Conservation (phyloP, 2,329 filamentous ascomycete species). For the Phaeosphaeriaceae sp. region DNA sequence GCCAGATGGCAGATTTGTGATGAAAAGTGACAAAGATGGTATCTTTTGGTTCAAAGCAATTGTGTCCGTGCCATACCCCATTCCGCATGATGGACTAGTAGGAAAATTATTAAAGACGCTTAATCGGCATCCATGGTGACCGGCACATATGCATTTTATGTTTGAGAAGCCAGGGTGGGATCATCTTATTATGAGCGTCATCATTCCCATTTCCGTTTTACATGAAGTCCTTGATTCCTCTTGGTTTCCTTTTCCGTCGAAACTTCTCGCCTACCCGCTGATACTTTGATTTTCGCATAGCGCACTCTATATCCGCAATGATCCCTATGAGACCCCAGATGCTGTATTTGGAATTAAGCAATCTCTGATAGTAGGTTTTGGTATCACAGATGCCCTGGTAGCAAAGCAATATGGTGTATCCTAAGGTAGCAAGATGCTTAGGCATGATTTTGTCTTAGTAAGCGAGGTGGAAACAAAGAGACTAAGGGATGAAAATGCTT, state of each 20-base stretch:
- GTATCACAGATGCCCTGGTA: conserved; percentile 32
- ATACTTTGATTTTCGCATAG: too few species aligned
- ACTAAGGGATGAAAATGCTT: conserved; percentile 70
- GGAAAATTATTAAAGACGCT: conserved; percentile 49
- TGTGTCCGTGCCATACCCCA: conserved; percentile 82
- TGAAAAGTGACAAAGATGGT: conserved; percentile 73
- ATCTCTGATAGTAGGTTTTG: conserved; percentile 64
- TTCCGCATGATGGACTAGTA: conserved; percentile 79
- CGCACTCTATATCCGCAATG: conserved; percentile 76
- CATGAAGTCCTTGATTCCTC: too few species aligned
- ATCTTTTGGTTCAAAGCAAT: conserved; percentile 85
- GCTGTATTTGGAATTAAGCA: conserved; percentile 88
- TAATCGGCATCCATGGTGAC: conserved; percentile 42
- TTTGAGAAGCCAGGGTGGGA: conserved; percentile 66
- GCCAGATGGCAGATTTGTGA: conserved; percentile 75
- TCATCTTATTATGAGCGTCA: conserved; percentile 81
- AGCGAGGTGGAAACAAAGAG: conserved; percentile 70
- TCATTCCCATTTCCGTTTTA: background rate
- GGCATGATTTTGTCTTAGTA: conserved; percentile 79
- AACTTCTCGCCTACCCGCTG: too few species aligned
- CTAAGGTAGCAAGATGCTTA: conserved; percentile 68
- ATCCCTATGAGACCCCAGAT: conserved; percentile 82
- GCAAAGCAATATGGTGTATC: conserved; percentile 61
- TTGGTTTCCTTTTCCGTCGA: too few species aligned
- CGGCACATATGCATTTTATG: conserved; percentile 62